These are phyloP conservation scores for Aureobasidium pullulans DNA, from an alignment of 2,329 filamentous ascomycete species.

Conservation along the genomic window DNA sequence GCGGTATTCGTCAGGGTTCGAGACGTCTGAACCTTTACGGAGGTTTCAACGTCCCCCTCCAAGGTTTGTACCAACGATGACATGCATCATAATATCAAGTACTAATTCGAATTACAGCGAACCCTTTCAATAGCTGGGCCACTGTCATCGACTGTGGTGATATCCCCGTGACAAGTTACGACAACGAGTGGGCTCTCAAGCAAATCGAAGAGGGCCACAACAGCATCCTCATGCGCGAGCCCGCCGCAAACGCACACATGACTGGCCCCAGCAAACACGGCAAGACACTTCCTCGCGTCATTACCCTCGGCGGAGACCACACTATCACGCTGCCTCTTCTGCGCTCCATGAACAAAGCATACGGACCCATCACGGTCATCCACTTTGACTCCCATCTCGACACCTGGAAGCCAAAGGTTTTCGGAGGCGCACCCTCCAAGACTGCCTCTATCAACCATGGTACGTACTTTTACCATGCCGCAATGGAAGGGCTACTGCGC, in stretches of 20 bases:
- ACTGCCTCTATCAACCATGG: constrained; percentile 77
- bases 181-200: constrained; percentile 72
- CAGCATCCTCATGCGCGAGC: constrained; percentile 62
- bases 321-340: constrained; percentile 55
- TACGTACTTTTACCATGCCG: constrained; percentile 80
- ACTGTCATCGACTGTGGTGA: constrained; percentile 77
- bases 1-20: constrained; percentile 78
- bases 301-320: constrained; percentile 61
- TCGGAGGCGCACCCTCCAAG: constrained; percentile 71
- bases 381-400: constrained; percentile 58
- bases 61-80: constrained; percentile 61
- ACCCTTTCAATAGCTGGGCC: constrained; percentile 76
- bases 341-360: constrained; percentile 55
- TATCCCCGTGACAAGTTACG: constrained; percentile 80
- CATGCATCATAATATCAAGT: constrained; percentile 31
- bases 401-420: constrained; percentile 75
- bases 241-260: constrained; percentile 60
- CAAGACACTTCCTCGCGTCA: constrained; percentile 70
- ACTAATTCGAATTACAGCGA: constrained; percentile 55
- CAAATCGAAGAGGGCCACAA: constrained; percentile 85
- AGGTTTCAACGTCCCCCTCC: constrained; percentile 76
- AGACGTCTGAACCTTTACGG: constrained; percentile 80
- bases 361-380: constrained; percentile 59
- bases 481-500: constrained; percentile 66
- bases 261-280: constrained; percentile 62